These are phyloP conservation scores for Hyphodiscus hymeniophilus DNA, from an alignment of 495 filamentous ascomycete genomes.

Conservation along the genomic window DNA sequence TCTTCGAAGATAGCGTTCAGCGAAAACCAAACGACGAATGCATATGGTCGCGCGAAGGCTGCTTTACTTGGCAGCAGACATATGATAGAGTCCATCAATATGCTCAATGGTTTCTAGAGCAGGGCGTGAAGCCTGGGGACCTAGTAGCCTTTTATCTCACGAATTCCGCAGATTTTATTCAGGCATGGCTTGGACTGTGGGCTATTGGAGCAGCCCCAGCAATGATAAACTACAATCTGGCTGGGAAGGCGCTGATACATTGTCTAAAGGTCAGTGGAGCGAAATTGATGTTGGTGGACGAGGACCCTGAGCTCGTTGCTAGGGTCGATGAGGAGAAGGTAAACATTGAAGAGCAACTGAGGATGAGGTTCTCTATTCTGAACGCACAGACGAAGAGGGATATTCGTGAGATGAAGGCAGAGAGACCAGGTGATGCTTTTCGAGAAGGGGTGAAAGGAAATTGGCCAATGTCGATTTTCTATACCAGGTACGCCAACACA, in stretches of 20 bases:
- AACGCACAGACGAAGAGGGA: slow-evolving; percentile 35
- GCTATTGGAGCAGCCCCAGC: slow-evolving; percentile 60
- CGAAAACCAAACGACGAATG: slow-evolving; percentile 40
- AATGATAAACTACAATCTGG: slow-evolving; percentile 68
- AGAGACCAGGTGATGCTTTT: slow-evolving; percentile 41
- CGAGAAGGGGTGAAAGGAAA: slow-evolving; percentile 35
- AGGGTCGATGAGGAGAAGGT: slow-evolving; percentile 46
- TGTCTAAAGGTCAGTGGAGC: slow-evolving; percentile 54
- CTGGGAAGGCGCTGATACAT: slow-evolving; percentile 57
- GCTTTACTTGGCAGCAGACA: slow-evolving; percentile 55
- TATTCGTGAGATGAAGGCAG: slow-evolving; percentile 40
- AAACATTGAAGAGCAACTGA: slow-evolving; percentile 40
- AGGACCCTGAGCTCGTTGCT: slow-evolving; percentile 41
- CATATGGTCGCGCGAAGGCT: slow-evolving; percentile 58
- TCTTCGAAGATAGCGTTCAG: slow-evolving; percentile 49
- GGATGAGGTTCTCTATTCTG: slow-evolving; percentile 45
- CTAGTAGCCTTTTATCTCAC: slow-evolving; percentile 61
- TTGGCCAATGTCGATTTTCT: slow-evolving; percentile 55
- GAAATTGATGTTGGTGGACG: slow-evolving; percentile 58
- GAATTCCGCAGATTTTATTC: slow-evolving; percentile 62
- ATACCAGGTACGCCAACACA: slow-evolving; percentile 42
- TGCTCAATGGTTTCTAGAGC: slow-evolving; percentile 52
- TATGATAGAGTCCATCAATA: slow-evolving; percentile 51
- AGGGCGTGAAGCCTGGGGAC: slow-evolving; percentile 55
- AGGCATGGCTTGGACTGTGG: slow-evolving; percentile 53